Conservation (phyloP, 1,284 basidiomycete species). For the Heterobasidion parviporum region DNA sequence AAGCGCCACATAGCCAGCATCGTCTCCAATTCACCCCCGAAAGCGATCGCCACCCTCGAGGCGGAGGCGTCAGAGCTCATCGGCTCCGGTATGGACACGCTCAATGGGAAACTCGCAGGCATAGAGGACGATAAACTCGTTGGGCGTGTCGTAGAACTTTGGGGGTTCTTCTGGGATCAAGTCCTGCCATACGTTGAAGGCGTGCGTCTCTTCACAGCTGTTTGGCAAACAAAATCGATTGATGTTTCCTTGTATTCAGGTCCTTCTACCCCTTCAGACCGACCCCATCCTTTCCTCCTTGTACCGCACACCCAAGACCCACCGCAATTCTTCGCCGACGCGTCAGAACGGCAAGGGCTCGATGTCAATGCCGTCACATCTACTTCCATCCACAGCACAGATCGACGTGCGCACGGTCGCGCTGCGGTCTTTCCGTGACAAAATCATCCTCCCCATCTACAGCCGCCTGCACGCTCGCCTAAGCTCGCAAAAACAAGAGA, state of each 20-base stretch:
- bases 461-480: conserved; percentile 48
- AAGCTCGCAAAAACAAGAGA: conserved; percentile 42
- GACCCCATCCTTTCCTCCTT: conserved; percentile 61
- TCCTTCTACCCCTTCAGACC: conserved; percentile 70
- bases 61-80: conserved; percentile 80
- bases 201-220: conserved; percentile 32
- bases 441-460: conserved; percentile 61
- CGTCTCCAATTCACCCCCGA: conserved; percentile 56
- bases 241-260: conserved; percentile 29
- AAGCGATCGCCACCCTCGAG: conserved; percentile 61
- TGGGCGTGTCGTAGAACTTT: conserved; percentile 75
- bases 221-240: background rate
- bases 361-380: conserved; percentile 22
- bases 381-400: conserved; percentile 22
- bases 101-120: conserved; percentile 75
- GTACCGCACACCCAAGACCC: conserved; percentile 52
- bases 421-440: conserved; percentile 75
- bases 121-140: conserved; percentile 73
- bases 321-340: conserved; percentile 49
- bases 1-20: conserved; percentile 68
- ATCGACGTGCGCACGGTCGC: conserved; percentile 81
- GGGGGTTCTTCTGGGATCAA: conserved; percentile 93
- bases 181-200: conserved; percentile 87
- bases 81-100: conserved; percentile 83
- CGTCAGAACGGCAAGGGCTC: conserved; percentile 39